phyloP scores from a whole-genome alignment of 768 basidiomycete species.

The Suillus americanus region DNA sequence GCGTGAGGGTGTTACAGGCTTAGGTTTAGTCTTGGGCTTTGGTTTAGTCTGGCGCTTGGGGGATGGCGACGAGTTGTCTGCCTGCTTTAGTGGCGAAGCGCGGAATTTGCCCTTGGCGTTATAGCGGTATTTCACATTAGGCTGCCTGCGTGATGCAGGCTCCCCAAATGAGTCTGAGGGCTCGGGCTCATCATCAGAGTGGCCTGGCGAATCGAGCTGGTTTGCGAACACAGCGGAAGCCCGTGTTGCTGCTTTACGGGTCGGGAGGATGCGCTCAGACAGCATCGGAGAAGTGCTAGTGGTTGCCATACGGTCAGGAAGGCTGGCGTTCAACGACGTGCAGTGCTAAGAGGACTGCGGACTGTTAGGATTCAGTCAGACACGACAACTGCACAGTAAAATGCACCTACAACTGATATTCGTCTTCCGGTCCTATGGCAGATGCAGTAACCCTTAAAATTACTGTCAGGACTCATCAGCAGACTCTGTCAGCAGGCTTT shows the following conservation, averaged over 20 bases:
- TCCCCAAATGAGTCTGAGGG: slow-evolving; percentile 26
- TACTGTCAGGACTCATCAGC: background rate
- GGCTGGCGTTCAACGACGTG: too few relatives aligned
- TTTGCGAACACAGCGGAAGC: slow-evolving; percentile 33
- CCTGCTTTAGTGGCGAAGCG: slow-evolving; percentile 29
- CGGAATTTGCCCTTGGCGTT: slow-evolving; percentile 32
- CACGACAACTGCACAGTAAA: background rate
- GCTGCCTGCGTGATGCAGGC: slow-evolving; percentile 19
- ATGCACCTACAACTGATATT: background rate
- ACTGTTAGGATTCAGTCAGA: background rate
- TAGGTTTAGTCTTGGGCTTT: slow-evolving; percentile 11
- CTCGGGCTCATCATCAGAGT: slow-evolving; percentile 22
- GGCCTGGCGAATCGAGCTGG: slow-evolving; percentile 29
- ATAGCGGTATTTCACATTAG: slow-evolving; percentile 33
- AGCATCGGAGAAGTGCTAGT: slow-evolving; percentile 3
- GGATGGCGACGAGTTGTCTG: slow-evolving; percentile 31
- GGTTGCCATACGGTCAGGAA: background rate
- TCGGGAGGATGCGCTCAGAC: slow-evolving; percentile 19
- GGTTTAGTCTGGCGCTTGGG: slow-evolving; percentile 3
- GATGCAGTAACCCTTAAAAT: background rate
- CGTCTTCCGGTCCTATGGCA: background rate
- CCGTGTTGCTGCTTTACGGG: slow-evolving; percentile 34
- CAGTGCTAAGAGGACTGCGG: background rate
- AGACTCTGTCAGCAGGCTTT: background rate
- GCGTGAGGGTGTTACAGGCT: slow-evolving; percentile 6